phyloP scores from a whole-genome alignment of 352 stramenopile genomes.

The Aphanomyces cochlioides region DNA sequence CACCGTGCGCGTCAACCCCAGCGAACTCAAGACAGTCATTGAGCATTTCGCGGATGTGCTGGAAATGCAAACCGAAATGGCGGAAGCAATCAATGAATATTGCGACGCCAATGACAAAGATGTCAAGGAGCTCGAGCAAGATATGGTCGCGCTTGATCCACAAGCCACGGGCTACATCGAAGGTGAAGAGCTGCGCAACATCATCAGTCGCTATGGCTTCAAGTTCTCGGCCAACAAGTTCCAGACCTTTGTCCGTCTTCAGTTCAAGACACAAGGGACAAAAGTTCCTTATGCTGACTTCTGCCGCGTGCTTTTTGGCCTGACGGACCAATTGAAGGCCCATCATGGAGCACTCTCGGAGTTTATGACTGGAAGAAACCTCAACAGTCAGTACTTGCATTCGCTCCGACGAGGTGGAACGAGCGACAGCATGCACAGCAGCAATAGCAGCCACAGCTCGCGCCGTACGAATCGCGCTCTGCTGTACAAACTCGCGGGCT shows the following conservation, averaged over 20 bases:
- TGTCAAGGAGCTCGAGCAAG: neutral
- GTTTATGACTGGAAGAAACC: too few relatives aligned
- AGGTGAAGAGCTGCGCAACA: neutral
- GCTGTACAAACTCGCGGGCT: too few relatives aligned
- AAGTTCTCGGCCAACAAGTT: constrained; percentile 28
- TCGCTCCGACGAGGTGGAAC: too few relatives aligned
- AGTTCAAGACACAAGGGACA: constrained; percentile 20
- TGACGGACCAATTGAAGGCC: too few relatives aligned
- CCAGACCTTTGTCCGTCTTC: constrained; percentile 24
- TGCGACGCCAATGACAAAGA: constrained; percentile 15
- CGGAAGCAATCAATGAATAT: constrained; percentile 1
- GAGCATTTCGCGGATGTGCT: constrained; percentile 28
- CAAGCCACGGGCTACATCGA: constrained; percentile 2
- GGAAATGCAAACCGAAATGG: constrained; percentile 26
- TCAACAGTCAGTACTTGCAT: too few relatives aligned
- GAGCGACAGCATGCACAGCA: too few relatives aligned
- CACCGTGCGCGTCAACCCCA: constrained; percentile 26
- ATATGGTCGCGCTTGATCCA: constrained; percentile 3
- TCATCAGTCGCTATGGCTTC: constrained; percentile 24
- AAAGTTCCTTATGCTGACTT: constrained; percentile 18
- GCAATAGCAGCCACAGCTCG: too few relatives aligned
- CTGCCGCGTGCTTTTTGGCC: neutral
- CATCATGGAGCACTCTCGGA: too few relatives aligned
- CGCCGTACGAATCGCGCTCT: too few relatives aligned
- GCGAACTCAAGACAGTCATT: constrained; percentile 24